Conservation (phyloP, 306 rosid species). For the cucumber (Cucumis sativus) region DNA sequence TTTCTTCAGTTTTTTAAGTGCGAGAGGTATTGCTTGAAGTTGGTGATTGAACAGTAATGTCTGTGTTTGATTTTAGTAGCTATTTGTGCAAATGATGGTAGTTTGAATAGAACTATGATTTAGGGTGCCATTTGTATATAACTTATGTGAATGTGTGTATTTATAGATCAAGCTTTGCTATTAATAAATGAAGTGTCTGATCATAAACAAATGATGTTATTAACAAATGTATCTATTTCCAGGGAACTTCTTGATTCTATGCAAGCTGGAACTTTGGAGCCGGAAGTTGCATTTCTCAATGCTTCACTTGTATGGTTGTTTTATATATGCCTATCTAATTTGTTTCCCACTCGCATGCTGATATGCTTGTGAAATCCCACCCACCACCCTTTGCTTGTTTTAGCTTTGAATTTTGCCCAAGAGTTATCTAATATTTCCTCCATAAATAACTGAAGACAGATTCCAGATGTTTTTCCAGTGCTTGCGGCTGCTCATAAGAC, state of each 20-base stretch:
- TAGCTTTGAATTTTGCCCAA: constrained; percentile 1
- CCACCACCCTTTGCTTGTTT: not conserved
- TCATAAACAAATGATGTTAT: not conserved
- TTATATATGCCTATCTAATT: not conserved
- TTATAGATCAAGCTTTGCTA: not conserved
- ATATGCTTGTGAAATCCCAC: not conserved
- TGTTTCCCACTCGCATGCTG: not conserved
- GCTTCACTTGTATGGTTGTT: constrained; percentile 52
- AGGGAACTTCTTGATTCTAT: constrained; percentile 76
- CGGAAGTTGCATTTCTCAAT: constrained; percentile 79
- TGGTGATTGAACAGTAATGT: not conserved
- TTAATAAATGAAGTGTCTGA: not conserved
- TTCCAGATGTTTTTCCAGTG: constrained; percentile 73
- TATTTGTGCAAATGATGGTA: not conserved
- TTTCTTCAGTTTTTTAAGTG: constrained; percentile 1
- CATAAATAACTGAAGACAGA: constrained; percentile 30
- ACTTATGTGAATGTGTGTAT: not conserved
- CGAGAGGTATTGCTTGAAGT: not conserved
- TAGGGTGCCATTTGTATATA: not conserved
- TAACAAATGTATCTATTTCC: constrained; percentile 10
- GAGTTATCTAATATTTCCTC: constrained; percentile 17
- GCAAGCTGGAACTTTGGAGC: constrained; percentile 76
- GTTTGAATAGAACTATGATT: not conserved
- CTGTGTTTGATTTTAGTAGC: not conserved
- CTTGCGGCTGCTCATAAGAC: constrained; percentile 78